phyloP scores from a whole-genome alignment of 257 asterid genomes.

The Solanum stenotomum region DNA sequence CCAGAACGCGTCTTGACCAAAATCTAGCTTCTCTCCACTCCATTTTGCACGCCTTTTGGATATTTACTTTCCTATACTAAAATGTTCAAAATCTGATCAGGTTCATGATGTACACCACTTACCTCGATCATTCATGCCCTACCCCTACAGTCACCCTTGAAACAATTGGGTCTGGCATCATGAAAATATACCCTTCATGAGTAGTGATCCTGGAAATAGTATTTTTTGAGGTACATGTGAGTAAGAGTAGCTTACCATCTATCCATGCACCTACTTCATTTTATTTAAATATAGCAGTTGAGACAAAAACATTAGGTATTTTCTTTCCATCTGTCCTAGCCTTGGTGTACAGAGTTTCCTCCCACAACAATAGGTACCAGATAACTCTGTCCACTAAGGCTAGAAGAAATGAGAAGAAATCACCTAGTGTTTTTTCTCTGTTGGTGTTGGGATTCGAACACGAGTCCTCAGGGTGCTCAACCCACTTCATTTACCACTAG shows the following conservation, averaged over 20 bases:
- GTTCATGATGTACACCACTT: neutral
- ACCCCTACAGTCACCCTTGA: neutral
- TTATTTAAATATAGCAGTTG: neutral
- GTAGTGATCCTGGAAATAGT: neutral
- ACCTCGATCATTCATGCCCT: neutral
- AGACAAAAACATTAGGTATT: neutral
- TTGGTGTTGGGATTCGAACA: neutral
- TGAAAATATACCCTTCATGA: neutral
- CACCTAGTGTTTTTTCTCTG: neutral
- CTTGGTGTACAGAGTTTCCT: neutral
- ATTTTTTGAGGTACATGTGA: neutral
- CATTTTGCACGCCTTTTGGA: neutral
- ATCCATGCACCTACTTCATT: neutral
- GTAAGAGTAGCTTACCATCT: neutral
- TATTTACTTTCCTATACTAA: neutral
- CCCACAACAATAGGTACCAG: neutral
- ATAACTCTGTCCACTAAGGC: neutral
- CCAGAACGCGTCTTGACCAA: neutral
- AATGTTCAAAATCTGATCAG: neutral
- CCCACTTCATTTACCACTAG: neutral
- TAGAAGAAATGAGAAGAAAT: neutral
- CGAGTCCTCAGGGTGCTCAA: neutral
- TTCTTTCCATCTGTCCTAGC: neutral
- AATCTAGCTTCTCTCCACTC: neutral
- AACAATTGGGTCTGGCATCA: neutral